Base-by-base conservation (phyloP, 495 filamentous ascomycete genomes). In the Aspergillus avenaceus region DNA sequence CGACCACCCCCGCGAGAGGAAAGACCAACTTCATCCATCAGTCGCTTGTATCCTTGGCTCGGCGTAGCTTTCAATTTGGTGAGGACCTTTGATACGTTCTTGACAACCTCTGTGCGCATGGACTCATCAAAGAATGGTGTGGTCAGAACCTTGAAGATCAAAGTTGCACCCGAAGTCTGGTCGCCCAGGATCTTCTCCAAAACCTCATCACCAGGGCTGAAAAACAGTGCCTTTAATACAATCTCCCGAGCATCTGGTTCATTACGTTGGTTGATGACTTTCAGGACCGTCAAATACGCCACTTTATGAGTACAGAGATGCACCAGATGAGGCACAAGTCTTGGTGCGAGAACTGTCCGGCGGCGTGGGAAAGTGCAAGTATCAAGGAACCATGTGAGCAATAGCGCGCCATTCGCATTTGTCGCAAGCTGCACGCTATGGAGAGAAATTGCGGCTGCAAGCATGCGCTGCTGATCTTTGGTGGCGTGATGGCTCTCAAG, bases 231-330 rank as follows among this genome's bases (percentile, higher is more conserved):
- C 63, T 89, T 86, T 41, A 97, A 78, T 32, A 98, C 87, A 22
- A 81, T 87, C 58, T 97, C 91, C n/a, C 95, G 82, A 4, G 93
- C 93, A 45, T 96, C 92, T 2, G 87, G 77, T 71, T 98, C 93
- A 41, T 92, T 89, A 58, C 91, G 88, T 66, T 98, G 93, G 68
- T 98, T 98, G 68, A 98, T 96, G 27, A 97, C 91, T 75, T 98
- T 98, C 44, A 98, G 74, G 16, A 98, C 93, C 2, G 93, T 98
- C 50, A 97, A 77, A 57, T 97, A 98, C 0, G 93, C 93, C 52
- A 98, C 93, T 75, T 98, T 98, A 74, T 98, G 93, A 0, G 93
- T 97, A 75, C 93, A 97, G 6, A 98, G 81, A 63, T 96, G 91
- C 25, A 96, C 92, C n/a, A 98, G 75, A 57, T 97, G 90, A 43